These are phyloP conservation scores for Salisapilia sapeloensis DNA, from an alignment of 352 stramenopile species.

Conservation along the genomic window DNA sequence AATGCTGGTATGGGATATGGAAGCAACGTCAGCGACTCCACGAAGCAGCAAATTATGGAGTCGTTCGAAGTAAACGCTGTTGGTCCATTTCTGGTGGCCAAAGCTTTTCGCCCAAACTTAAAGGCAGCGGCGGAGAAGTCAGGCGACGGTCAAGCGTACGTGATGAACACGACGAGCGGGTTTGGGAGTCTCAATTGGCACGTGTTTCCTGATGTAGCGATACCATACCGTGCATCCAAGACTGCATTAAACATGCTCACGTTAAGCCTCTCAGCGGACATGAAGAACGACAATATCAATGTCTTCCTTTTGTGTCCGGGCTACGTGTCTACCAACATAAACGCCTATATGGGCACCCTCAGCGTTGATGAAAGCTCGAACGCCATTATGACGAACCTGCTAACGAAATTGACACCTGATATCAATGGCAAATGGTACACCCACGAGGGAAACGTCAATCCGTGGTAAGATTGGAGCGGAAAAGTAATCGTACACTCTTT, in stretches of 20 bases:
- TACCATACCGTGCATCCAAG: conserved; percentile 31
- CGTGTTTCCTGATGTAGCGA: too few species aligned
- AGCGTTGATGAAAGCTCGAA: conserved; percentile 11
- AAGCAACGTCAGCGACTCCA: conserved; percentile 8
- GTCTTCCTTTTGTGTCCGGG: conserved; percentile 24
- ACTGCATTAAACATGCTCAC: conserved; percentile 19
- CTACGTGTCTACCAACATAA: conserved; percentile 36
- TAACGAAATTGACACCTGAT: too few species aligned
- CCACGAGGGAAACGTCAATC: too few species aligned
- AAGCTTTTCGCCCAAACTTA: conserved; percentile 20
- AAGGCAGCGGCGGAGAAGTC: conserved; percentile 7
- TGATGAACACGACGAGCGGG: conserved; percentile 32
- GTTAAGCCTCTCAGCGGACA: conserved; percentile 7
- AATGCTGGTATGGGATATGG: conserved; percentile 24
- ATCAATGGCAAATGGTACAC: too few species aligned
- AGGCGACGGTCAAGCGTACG: conserved; percentile 17
- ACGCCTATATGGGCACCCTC: conserved; percentile 7
- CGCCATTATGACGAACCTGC: too few species aligned
- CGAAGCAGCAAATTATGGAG: conserved; percentile 22
- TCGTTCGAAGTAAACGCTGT: conserved; percentile 53
- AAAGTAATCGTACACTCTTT: too few species aligned
- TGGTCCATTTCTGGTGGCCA: conserved; percentile 33
- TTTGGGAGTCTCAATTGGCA: conserved; percentile 47
- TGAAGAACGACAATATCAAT: conserved; percentile 16
- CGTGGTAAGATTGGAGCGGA: too few species aligned